Conservation (phyloP, 1,139 yeast genomes). For the Arxiozyma slooffiae region DNA sequence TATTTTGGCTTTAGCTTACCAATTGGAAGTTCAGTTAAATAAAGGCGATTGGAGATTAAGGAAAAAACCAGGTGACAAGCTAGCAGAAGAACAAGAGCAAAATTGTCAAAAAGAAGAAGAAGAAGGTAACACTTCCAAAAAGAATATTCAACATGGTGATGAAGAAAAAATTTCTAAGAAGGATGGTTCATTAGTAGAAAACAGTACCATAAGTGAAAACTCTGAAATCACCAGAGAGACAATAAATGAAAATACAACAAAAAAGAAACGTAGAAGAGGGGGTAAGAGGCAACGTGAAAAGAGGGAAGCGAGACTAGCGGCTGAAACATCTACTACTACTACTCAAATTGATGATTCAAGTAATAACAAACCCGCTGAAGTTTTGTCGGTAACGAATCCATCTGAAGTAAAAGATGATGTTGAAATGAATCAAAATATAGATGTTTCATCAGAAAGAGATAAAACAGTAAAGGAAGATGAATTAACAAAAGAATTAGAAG, state of each 20-base stretch:
- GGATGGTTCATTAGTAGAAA: background rate
- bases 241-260: conserved; percentile 12
- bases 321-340: conserved; percentile 2
- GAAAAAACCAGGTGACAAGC: conserved; percentile 57
- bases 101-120: conserved; percentile 5
- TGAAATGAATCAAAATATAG: conserved; percentile 1
- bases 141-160: conserved; percentile 7
- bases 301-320: conserved; percentile 32
- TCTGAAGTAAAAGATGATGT: conserved; percentile 10
- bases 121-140: conserved; percentile 10
- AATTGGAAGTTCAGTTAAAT: conserved; percentile 64
- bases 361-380: background rate
- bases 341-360: conserved; percentile 1
- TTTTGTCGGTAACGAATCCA: background rate
- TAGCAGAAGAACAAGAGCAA: conserved; percentile 11
- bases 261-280: conserved; percentile 51
- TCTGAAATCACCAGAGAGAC: conserved; percentile 14
- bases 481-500: conserved; percentile 3
- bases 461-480: conserved; percentile 8
- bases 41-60: conserved; percentile 63
- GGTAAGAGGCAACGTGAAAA: conserved; percentile 54
- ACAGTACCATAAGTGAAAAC: conserved; percentile 2
- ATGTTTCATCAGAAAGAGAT: conserved; percentile 10
- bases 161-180: conserved; percentile 5
- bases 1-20: conserved; percentile 83